These are phyloP conservation scores for Exophiala alcalophila DNA, from an alignment of 2,329 filamentous ascomycete species.

Conservation along the genomic window DNA sequence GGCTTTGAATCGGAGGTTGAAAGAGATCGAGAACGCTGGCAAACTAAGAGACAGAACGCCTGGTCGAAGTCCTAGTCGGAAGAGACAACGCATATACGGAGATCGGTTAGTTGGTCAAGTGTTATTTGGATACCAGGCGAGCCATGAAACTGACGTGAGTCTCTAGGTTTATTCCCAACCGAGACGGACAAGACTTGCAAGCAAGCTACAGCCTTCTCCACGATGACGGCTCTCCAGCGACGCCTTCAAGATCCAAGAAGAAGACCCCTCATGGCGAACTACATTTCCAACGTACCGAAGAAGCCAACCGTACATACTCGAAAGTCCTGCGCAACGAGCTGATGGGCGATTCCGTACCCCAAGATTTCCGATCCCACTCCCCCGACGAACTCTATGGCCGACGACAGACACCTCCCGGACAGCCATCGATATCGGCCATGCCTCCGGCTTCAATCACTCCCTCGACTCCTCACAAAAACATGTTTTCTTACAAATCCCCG, in stretches of 20 bases:
- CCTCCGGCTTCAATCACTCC: constrained; percentile 74
- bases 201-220: constrained; percentile 89
- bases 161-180: constrained; percentile 85
- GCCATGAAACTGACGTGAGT: constrained; percentile 8
- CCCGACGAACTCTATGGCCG: constrained; percentile 48
- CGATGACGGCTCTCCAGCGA: constrained; percentile 89
- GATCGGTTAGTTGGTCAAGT: constrained; percentile 50
- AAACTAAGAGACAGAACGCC: constrained; percentile 60
- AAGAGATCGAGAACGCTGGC: constrained; percentile 60
- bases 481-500: constrained; percentile 82
- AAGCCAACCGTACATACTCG: constrained; percentile 92
- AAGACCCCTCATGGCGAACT: constrained; percentile 84
- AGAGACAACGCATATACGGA: constrained; percentile 65
- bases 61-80: constrained; percentile 64
- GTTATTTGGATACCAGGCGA: neutral
- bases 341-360: constrained; percentile 86
- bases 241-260: constrained; percentile 80
- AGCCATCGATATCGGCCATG: constrained; percentile 58
- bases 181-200: constrained; percentile 87
- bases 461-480: constrained; percentile 94
- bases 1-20: constrained; percentile 58
- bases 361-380: constrained; percentile 54
- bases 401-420: constrained; percentile 76
- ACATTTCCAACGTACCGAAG: constrained; percentile 86
- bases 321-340: constrained; percentile 83